Conservation (phyloP, 1,139 yeast species). For the Diutina siamensis region DNA sequence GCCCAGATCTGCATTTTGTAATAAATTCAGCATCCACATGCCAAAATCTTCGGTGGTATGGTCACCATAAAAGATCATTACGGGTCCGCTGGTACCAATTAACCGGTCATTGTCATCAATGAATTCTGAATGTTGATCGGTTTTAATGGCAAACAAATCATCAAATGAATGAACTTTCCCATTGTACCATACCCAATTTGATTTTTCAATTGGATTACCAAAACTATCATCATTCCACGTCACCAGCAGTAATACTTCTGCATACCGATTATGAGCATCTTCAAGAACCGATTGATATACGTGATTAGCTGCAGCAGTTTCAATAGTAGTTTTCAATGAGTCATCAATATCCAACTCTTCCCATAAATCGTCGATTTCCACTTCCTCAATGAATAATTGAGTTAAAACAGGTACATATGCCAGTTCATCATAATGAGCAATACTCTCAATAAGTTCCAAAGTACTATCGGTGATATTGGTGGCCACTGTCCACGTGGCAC, state of each 20-base stretch:
- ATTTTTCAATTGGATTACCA: neutral
- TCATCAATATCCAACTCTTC: neutral
- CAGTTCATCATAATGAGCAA: neutral
- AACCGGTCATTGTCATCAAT: neutral
- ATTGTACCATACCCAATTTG: conserved; percentile 5
- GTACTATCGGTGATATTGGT: neutral
- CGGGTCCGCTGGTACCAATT: neutral
- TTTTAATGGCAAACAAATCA: conserved; percentile 1
- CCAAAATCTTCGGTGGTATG: neutral
- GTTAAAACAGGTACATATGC: neutral
- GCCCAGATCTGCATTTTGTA: neutral
- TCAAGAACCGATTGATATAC: neutral
- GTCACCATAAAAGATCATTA: conserved; percentile 5
- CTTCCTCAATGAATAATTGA: neutral
- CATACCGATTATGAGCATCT: neutral
- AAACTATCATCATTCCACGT: conserved; percentile 4
- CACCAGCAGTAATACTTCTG: neutral
- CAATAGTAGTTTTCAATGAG: neutral
- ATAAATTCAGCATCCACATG: neutral
- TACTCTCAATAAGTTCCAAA: neutral
- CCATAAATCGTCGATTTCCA: neutral
- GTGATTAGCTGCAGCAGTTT: neutral
- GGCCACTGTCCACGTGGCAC: too few species aligned
- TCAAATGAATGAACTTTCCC: neutral
- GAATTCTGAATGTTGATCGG: neutral